A percentile compares a stretch with the other conserved stretches of the same genome.
Evolutionary conservation across 2,329 filamentous ascomycete species (phyloP).

Genomic region (Myriosclerotinia curreyana): DNA sequence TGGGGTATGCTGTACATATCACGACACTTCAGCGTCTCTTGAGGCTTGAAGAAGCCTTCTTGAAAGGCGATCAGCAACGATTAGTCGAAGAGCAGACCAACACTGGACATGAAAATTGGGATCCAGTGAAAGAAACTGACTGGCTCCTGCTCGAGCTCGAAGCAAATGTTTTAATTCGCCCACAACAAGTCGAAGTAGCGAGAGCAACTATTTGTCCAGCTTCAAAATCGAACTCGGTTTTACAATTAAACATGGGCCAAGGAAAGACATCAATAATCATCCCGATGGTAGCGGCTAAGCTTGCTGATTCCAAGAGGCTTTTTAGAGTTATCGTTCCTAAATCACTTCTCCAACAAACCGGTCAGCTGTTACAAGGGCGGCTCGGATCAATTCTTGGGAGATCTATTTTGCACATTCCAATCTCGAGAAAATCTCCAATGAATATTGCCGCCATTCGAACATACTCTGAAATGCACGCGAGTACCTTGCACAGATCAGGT

Average conservation of each 20-base stretch:
- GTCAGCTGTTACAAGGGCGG: not conserved
- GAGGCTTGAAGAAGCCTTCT: conserved; percentile 43
- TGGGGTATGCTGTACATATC: conserved; percentile 43
- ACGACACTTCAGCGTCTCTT: conserved; percentile 45
- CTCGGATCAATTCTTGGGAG: not conserved
- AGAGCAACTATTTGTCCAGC: conserved; percentile 54
- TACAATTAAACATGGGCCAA: conserved; percentile 68
- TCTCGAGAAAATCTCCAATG: not conserved
- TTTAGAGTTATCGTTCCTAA: not conserved
- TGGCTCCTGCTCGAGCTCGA: conserved; percentile 68
- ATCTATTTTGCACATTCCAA: not conserved
- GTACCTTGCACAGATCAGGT: not conserved
- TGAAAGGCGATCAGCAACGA: conserved; percentile 37
- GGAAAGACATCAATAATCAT: conserved; percentile 58
- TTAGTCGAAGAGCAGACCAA: conserved; percentile 43
- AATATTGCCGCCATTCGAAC: not conserved
- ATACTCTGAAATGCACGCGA: not conserved
- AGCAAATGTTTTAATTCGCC: conserved; percentile 58
- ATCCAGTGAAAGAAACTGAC: conserved; percentile 48
- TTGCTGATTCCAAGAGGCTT: not conserved
- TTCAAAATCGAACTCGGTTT: conserved; percentile 53
- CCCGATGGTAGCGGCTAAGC: conserved; percentile 45
- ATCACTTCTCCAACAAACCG: not conserved
- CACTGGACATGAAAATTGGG: conserved; percentile 42
- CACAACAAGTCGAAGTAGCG: conserved; percentile 61